Conservation (phyloP, 305 asterid species). For the Fraxinus floribunda region DNA sequence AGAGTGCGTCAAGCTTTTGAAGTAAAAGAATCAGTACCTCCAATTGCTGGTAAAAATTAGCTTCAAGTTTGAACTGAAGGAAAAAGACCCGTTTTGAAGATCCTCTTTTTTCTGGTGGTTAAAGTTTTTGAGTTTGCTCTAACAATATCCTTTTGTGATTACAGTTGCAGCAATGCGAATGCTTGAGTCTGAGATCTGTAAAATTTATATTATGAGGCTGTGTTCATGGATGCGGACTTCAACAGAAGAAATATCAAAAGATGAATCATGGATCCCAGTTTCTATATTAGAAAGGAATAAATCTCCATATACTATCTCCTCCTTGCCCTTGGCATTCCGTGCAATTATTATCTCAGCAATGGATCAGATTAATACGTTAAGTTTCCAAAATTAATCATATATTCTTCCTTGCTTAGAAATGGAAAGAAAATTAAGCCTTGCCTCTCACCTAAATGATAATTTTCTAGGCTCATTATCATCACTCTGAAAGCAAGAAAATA, state of each 20-base stretch:
- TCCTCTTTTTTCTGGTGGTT: slow-evolving; percentile 15
- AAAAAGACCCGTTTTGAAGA: slow-evolving; percentile 1
- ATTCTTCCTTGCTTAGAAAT: neutral
- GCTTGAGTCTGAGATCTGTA: slow-evolving; percentile 84
- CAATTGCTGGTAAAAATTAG: slow-evolving; percentile 64
- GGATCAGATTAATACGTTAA: slow-evolving; percentile 88
- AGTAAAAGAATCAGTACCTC: slow-evolving; percentile 90
- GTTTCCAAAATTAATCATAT: slow-evolving; percentile 32
- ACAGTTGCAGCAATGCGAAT: slow-evolving; percentile 79
- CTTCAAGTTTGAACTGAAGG: slow-evolving; percentile 1
- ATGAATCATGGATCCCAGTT: slow-evolving; percentile 88
- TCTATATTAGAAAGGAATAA: slow-evolving; percentile 89
- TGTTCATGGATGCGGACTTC: slow-evolving; percentile 97
- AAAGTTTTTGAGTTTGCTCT: slow-evolving; percentile 25
- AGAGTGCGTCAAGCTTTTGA: slow-evolving; percentile 85
- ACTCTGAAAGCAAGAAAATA: slow-evolving; percentile 6
- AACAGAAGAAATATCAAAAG: slow-evolving; percentile 79
- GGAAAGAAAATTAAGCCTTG: neutral
- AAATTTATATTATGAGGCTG: slow-evolving; percentile 77
- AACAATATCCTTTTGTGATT: slow-evolving; percentile 22
- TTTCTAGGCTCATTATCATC: slow-evolving; percentile 14
- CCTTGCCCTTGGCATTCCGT: slow-evolving; percentile 81
- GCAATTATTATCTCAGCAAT: slow-evolving; percentile 75
- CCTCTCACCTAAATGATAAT: neutral
- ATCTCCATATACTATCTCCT: slow-evolving; percentile 87